Conservation (phyloP, 1,284 basidiomycete species). For the Stereum hirsutum region DNA sequence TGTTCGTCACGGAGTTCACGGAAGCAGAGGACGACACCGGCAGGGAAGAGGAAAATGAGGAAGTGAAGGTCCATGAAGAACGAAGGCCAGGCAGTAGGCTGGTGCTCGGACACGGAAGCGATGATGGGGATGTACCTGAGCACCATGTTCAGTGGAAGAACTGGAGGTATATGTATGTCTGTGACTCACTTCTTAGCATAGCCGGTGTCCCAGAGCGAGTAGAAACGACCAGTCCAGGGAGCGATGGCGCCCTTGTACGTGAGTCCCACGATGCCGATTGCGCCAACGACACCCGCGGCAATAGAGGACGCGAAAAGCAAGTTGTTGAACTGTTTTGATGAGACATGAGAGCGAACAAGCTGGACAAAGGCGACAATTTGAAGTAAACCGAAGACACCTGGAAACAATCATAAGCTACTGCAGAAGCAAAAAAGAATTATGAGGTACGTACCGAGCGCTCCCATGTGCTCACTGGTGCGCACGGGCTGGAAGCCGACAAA, state of each 20-base stretch:
- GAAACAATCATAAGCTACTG: slow-evolving; percentile 5
- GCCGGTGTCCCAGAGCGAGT: slow-evolving; percentile 98
- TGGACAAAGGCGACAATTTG: slow-evolving; percentile 95
- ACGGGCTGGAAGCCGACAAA: slow-evolving; percentile 99
- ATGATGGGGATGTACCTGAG: slow-evolving; percentile 92
- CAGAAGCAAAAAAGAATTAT: slow-evolving; percentile 3
- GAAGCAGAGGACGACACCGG: slow-evolving; percentile 93
- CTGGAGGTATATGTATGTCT: not conserved
- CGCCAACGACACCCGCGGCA: slow-evolving; percentile 65
- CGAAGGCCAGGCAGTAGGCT: slow-evolving; percentile 98
- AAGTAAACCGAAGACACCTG: slow-evolving; percentile 91
- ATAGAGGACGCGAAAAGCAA: slow-evolving; percentile 69
- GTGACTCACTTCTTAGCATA: slow-evolving; percentile 86
- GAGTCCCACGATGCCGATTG: slow-evolving; percentile 64
- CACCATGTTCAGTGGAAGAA: slow-evolving; percentile 5
- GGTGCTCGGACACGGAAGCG: slow-evolving; percentile 99
- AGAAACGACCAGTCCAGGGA: slow-evolving; percentile 99
- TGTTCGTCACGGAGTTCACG: slow-evolving; percentile 92
- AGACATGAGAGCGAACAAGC: slow-evolving; percentile 83
- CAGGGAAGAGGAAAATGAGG: slow-evolving; percentile 97
- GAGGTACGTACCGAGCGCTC: slow-evolving; percentile 66
- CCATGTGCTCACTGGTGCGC: slow-evolving; percentile 98
- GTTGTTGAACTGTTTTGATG: slow-evolving; percentile 88
- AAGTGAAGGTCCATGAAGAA: slow-evolving; percentile 99
- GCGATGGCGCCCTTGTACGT: slow-evolving; percentile 96